phyloP scores from a whole-genome alignment of 805 yeast species.

The Wickerhamiella domercqiae region DNA sequence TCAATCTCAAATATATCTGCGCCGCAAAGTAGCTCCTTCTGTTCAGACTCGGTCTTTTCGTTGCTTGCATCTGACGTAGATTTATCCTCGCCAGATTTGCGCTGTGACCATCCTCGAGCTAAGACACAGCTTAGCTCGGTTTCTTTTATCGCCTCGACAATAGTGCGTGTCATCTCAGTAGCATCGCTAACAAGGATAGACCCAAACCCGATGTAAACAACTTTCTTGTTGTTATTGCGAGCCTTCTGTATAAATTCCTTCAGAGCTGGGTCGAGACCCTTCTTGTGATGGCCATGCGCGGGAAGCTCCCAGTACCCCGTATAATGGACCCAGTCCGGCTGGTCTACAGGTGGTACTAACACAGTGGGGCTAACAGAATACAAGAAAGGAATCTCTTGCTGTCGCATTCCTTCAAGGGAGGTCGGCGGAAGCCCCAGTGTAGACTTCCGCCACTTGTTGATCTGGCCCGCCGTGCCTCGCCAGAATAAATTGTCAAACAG shows the following conservation, averaged over 20 bases:
- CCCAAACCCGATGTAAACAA: slow-evolving; percentile 91
- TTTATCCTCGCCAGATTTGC: slow-evolving; percentile 29
- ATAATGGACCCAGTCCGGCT: slow-evolving; percentile 87
- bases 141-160: slow-evolving; percentile 59
- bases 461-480: slow-evolving; percentile 79
- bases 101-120: slow-evolving; percentile 90
- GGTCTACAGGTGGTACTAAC: slow-evolving; percentile 85
- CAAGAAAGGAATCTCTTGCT: slow-evolving; percentile 68
- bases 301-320: slow-evolving; percentile 94
- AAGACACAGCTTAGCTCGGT: slow-evolving; percentile 78
- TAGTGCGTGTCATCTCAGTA: slow-evolving; percentile 55
- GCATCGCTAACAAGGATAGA: slow-evolving; percentile 86
- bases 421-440: slow-evolving; percentile 53
- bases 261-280: slow-evolving; percentile 43
- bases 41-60: slow-evolving; percentile 22
- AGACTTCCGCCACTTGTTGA: slow-evolving; percentile 74
- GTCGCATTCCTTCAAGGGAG: slow-evolving; percentile 53
- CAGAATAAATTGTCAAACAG: slow-evolving; percentile 86
- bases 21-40: slow-evolving; percentile 20
- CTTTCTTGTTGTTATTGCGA: slow-evolving; percentile 39
- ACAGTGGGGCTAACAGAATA: slow-evolving; percentile 81
- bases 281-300: slow-evolving; percentile 28
- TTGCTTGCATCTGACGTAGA: slow-evolving; percentile 16
- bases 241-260: slow-evolving; percentile 49
- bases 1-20: slow-evolving; percentile 54